Evolutionary conservation across 768 basidiomycete genomes (phyloP).

Genomic region (Hemileccinum impolitum): DNA sequence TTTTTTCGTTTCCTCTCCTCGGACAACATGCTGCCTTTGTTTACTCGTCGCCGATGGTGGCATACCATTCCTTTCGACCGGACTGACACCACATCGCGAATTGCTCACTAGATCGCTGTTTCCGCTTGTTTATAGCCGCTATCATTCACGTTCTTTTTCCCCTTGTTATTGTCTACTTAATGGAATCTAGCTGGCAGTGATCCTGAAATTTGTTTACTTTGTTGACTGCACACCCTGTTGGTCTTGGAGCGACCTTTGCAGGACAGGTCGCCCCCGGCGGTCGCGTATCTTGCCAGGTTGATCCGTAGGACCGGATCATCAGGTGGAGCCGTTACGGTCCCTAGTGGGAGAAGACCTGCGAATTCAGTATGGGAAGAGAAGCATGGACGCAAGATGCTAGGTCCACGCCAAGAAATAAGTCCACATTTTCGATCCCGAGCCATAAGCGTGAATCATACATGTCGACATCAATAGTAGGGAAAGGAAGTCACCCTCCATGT

Average conservation of each 20-base stretch:
- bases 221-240: not conserved
- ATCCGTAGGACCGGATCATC: not conserved
- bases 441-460: not conserved
- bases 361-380: not conserved
- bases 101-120: slow-evolving; percentile 15
- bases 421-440: not conserved
- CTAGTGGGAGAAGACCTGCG: no score
- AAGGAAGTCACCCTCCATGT: not conserved
- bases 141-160: slow-evolving; percentile 16
- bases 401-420: not conserved
- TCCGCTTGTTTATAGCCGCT: slow-evolving; percentile 1
- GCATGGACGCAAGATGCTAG: not conserved
- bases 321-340: not conserved
- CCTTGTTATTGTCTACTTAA: slow-evolving; percentile 27
- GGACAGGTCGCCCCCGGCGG: no score
- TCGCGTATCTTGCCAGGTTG: not conserved
- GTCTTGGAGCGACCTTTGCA: no score
- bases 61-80: slow-evolving; percentile 22
- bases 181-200: slow-evolving; percentile 24
- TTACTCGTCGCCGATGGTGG: slow-evolving; percentile 1
- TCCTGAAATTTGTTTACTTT: slow-evolving; percentile 5
- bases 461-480: not conserved
- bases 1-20: not conserved
- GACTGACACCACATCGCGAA: slow-evolving; percentile 8
- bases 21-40: slow-evolving; percentile 13